phyloP scores from a whole-genome alignment of 495 filamentous ascomycete genomes.

The Usnea hakonensis region DNA sequence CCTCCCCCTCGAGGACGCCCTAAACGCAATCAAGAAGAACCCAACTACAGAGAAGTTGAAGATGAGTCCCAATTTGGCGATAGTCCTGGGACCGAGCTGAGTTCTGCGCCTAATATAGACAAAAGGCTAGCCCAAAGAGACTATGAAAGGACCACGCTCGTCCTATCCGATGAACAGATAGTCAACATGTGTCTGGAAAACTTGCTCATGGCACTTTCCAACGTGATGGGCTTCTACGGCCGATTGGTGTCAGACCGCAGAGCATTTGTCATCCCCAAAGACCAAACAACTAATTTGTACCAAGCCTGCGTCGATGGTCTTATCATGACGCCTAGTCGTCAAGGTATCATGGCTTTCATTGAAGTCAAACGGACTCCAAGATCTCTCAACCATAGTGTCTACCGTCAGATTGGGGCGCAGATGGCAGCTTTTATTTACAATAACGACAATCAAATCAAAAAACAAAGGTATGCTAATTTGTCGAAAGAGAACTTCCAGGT shows the following conservation, averaged over 20 bases:
- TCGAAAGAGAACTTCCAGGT: no score
- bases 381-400: neutral
- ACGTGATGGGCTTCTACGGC: neutral
- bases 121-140: no score
- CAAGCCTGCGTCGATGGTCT: neutral
- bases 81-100: no score
- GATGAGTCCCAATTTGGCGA: no score
- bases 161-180: neutral
- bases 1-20: no score
- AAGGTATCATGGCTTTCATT: neutral
- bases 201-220: neutral
- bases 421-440: neutral
- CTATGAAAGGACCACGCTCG: no score
- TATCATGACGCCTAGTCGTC: neutral
- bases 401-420: neutral
- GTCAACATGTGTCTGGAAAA: neutral
- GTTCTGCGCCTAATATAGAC: no score
- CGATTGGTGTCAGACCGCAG: neutral
- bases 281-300: neutral
- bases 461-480: no score
- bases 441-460: no score
- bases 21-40: no score
- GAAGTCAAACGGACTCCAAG: neutral
- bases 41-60: no score
- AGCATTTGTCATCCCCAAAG: neutral